Percentiles rank a stretch among this genome's conserved stretches.
phyloP scores from a whole-genome alignment of 371 early-diverging fungal genomes.

The Thermomucor indicae-seudaticae region DNA sequence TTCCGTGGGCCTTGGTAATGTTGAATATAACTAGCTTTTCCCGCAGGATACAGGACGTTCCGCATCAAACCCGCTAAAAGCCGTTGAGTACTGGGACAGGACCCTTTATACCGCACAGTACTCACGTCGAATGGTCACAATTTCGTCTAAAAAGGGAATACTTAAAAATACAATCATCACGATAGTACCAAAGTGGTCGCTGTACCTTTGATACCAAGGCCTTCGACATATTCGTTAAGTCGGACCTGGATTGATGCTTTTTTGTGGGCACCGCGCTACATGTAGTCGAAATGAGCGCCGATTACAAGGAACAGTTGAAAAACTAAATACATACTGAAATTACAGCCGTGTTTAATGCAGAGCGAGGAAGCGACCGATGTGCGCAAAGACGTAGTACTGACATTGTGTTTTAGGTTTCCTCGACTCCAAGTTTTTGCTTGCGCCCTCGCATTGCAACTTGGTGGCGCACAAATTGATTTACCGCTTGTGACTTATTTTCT shows the following conservation, averaged over 20 bases:
- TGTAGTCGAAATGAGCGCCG: no score
- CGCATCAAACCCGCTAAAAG: constrained; percentile 49
- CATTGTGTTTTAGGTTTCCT: no score
- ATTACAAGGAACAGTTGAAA: no score
- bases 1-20: constrained; percentile 16
- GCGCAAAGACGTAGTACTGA: no score
- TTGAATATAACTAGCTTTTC: constrained; percentile 35
- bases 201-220: constrained; percentile 37
- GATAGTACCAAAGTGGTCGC: background rate
- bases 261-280: constrained; percentile 45
- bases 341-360: no score
- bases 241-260: constrained; percentile 39
- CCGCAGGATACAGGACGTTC: constrained; percentile 40
- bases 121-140: constrained; percentile 48
- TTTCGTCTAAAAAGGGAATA: constrained; percentile 22
- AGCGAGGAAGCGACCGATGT: no score
- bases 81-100: background rate
- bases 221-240: constrained; percentile 38
- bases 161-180: background rate
- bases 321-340: no score
- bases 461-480: no score
- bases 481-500: no score
- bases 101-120: background rate
- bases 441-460: no score
- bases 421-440: no score